Evolutionary conservation across 225 moss, liverwort and hornwort genomes (phyloP).

Genomic region (Lunularia cruciata): DNA sequence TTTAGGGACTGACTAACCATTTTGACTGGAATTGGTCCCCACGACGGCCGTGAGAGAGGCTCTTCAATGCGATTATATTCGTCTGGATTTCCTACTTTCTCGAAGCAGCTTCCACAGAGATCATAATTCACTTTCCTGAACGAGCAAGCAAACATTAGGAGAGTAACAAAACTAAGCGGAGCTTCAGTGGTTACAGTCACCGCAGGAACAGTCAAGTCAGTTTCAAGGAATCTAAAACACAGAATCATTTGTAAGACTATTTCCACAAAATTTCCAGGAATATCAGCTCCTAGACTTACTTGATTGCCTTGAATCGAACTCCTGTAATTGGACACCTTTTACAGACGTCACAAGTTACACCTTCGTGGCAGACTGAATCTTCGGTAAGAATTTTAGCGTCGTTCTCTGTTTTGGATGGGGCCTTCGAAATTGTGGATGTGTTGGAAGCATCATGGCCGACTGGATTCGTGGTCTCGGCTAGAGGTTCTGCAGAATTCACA

Average conservation of each 20-base stretch:
- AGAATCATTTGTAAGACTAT: too few species aligned
- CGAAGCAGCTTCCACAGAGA: conserved; percentile 25
- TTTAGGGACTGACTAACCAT: conserved; percentile 5
- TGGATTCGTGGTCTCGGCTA: too few species aligned
- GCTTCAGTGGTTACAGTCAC: too few species aligned
- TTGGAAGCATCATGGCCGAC: too few species aligned
- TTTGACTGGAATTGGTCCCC: neutral
- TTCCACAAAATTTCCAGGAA: too few species aligned
- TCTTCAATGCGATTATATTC: conserved; percentile 14
- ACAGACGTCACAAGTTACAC: conserved; percentile 12
- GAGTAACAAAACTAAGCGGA: neutral
- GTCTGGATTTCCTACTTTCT: neutral
- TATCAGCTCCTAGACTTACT: neutral
- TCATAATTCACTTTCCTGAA: conserved; percentile 21
- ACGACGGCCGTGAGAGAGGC: neutral
- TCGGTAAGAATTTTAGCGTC: too few species aligned
- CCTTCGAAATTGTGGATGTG: too few species aligned
- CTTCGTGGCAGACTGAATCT: neutral
- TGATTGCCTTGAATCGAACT: conserved; percentile 9
- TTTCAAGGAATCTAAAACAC: too few species aligned
- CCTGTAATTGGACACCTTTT: conserved; percentile 6
- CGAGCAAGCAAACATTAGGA: neutral
- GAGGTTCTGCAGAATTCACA: too few species aligned
- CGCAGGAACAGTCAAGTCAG: too few species aligned
- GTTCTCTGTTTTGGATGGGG: too few species aligned